Evolutionary conservation across 148 eudicot species (phyloP).

Genomic region (Bassia scoparia): DNA sequence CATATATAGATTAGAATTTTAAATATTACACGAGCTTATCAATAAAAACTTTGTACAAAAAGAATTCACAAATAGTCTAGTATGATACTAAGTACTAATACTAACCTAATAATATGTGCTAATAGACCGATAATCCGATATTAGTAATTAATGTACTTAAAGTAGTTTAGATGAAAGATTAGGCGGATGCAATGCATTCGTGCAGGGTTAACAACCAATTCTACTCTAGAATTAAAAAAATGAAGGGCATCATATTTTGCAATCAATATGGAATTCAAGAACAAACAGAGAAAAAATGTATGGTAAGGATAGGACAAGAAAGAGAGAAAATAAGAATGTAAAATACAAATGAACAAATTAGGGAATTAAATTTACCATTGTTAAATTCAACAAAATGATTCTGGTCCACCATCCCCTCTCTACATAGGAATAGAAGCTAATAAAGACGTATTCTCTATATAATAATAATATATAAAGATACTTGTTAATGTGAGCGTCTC

Average conservation of each 20-base stretch:
- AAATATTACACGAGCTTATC: no score
- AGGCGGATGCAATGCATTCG: neutral
- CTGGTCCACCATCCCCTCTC: slow-evolving; percentile 14
- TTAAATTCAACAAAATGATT: slow-evolving; percentile 29
- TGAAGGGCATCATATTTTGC: neutral
- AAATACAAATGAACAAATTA: slow-evolving; percentile 21
- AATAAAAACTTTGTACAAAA: no score
- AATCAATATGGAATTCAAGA: slow-evolving; percentile 20
- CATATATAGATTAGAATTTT: no score
- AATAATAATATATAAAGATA: no score
- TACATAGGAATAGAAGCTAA: slow-evolving; percentile 14
- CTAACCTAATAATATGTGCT: no score
- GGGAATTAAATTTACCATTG: neutral
- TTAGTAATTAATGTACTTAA: no score
- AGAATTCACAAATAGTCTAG: no score
- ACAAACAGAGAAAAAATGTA: neutral
- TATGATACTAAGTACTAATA: no score
- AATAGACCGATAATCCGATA: no score
- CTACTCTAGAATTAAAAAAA: neutral
- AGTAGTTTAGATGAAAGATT: no score
- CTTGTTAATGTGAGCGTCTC: no score
- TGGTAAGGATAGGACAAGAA: neutral
- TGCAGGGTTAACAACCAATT: neutral
- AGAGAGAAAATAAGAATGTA: neutral
- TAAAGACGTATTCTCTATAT: neutral